Conservation (phyloP, 202 grass and related monocot genomes). For the Digitaria exilis region DNA sequence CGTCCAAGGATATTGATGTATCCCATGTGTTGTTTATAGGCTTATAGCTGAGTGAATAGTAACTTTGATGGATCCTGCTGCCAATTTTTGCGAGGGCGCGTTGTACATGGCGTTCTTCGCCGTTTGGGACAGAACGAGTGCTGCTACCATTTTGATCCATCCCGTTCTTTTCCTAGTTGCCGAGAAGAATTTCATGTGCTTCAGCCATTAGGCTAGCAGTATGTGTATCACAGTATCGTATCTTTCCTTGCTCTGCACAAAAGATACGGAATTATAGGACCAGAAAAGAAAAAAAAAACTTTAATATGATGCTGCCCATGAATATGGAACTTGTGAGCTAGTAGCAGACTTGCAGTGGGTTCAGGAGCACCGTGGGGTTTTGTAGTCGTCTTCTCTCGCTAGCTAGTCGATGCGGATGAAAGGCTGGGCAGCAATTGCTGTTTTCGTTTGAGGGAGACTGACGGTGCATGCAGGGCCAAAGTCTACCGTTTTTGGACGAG, state of each 20-base stretch:
- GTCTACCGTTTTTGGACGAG: not conserved
- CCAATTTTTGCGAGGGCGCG: not conserved
- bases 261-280: too few species aligned
- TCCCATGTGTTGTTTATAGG: slow-evolving; percentile 5
- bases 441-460: not conserved
- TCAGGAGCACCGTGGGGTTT: too few species aligned
- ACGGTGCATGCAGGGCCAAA: not conserved
- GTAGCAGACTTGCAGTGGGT: too few species aligned
- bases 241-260: too few species aligned
- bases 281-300: too few species aligned
- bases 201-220: too few species aligned
- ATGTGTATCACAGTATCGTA: too few species aligned
- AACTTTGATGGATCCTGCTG: not conserved
- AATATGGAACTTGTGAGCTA: too few species aligned
- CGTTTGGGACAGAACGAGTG: not conserved
- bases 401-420: not conserved
- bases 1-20: not conserved
- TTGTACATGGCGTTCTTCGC: not conserved
- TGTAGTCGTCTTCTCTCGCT: not conserved
- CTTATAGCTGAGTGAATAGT: slow-evolving; percentile 3
- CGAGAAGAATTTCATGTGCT: too few species aligned
- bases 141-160: not conserved
- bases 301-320: too few species aligned
- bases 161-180: not conserved
- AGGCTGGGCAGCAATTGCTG: not conserved